Percentiles rank a stretch among this genome's conserved stretches.
Evolutionary conservation across 345 rosid species (phyloP).

Genomic region (Brassica incana): DNA sequence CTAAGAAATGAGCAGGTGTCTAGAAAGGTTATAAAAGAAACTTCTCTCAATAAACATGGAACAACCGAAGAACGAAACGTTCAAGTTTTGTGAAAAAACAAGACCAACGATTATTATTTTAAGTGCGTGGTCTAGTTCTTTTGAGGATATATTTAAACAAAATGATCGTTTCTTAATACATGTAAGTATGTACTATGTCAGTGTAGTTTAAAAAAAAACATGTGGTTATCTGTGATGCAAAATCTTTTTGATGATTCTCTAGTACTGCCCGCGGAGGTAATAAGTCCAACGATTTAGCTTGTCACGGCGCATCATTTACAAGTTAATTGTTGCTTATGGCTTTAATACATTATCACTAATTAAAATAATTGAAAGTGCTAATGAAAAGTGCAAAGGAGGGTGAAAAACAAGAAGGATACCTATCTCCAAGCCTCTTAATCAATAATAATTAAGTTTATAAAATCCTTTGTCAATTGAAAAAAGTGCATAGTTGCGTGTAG

Average conservation of each 20-base stretch:
- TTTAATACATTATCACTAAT: conserved; percentile 29
- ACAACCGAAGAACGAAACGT: background rate
- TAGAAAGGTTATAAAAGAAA: too few species aligned
- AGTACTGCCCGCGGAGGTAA: conserved; percentile 6
- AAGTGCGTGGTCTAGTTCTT: conserved; percentile 14
- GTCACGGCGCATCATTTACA: conserved; percentile 30
- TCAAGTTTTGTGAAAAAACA: background rate
- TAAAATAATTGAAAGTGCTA: conserved; percentile 23
- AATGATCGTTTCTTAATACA: conserved; percentile 13
- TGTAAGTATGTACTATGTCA: background rate
- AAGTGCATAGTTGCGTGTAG: too few species aligned
- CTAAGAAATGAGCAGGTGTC: too few species aligned
- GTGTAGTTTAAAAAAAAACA: conserved; percentile 1
- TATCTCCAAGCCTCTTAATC: conserved; percentile 16
- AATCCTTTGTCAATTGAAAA: too few species aligned
- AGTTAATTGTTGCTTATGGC: conserved; percentile 25
- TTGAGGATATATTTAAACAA: conserved; percentile 11
- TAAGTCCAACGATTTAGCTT: background rate
- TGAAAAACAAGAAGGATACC: conserved; percentile 16
- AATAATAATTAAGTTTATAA: too few species aligned
- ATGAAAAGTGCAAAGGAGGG: conserved; percentile 7
- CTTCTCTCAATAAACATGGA: too few species aligned
- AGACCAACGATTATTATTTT: background rate
- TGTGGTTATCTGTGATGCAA: conserved; percentile 29
- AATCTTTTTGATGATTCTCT: conserved; percentile 15